Base-by-base conservation (phyloP, 2,329 filamentous ascomycete genomes). In the Microsporum ferrugineum region DNA sequence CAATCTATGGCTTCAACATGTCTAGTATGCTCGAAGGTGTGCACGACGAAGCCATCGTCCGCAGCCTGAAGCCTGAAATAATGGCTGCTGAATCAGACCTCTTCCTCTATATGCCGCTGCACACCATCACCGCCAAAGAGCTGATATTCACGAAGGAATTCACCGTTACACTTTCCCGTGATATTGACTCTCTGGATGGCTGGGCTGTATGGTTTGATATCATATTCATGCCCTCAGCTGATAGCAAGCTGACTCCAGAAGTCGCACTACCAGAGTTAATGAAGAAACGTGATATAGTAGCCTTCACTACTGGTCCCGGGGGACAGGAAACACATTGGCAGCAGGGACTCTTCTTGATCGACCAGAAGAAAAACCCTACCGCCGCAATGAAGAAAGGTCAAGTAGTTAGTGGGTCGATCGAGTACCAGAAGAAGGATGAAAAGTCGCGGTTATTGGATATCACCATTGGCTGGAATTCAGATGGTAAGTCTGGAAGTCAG, bases 1-100 rank as follows among this genome's bases (percentile, higher is more conserved):
- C 94, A 68, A 88, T 97, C 3, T 96, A 97, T 73, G 92, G 91
- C 57, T 97, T 97, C 75, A 86, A 95, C 71, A 96, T 96, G 88
- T 85, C 83, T 67, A 84, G 88, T 65, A 96, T 97, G 92, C 86
- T 91, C 69, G 81, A 85, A 53, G 86, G 86, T 43, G 89, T 92
- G 62, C 85, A 88, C 69, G 85, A 92, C 63, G 91, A 96, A 68
- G 86, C 86, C n/a, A 80, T 91, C 62, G 83, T 96, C 62, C 83
- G 90, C 62, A 79, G 86, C 64, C 85, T 91, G 75, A 77, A 80
- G 62, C 78, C 79, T 38, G 80, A 81, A 5, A 79, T 83, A 36
- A 76, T 78, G n/a, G 71, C 72, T n/a, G 74, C 77, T 14, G 77
- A 78, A 17, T 80, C 83, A 5, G 79, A 77, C 60, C 81, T 87